phyloP scores from a whole-genome alignment of 257 asterid species.

The Solanum rostratum region DNA sequence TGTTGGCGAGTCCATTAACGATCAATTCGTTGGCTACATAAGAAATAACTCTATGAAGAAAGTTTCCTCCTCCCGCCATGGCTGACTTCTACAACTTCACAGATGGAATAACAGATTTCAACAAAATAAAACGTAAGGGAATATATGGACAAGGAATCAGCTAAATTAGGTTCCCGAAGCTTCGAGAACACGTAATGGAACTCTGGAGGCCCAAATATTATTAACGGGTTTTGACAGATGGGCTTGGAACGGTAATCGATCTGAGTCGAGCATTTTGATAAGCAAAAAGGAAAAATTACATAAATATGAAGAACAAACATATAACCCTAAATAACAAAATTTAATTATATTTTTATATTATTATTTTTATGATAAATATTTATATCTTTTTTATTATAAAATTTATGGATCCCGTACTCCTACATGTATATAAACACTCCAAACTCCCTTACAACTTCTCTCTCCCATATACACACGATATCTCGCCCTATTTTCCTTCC shows the following conservation, averaged over 20 bases:
- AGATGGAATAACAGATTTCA: not conserved
- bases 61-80: slow-evolving; percentile 85
- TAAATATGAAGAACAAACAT: too few species aligned
- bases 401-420: too few species aligned
- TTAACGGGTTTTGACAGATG: not conserved
- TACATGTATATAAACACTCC: too few species aligned
- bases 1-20: slow-evolving; percentile 51
- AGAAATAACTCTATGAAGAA: slow-evolving; percentile 44
- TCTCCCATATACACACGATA: too few species aligned
- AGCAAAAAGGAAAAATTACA: too few species aligned
- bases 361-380: too few species aligned
- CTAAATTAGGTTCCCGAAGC: not conserved
- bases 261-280: not conserved
- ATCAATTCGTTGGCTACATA: slow-evolving; percentile 53
- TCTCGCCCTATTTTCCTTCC: too few species aligned
- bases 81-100: not conserved
- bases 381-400: too few species aligned
- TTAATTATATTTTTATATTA: too few species aligned
- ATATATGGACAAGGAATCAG: not conserved
- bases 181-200: not conserved
- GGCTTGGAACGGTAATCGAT: not conserved
- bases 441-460: too few species aligned
- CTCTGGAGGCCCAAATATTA: not conserved
- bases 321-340: too few species aligned
- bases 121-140: not conserved